Base-by-base conservation (phyloP, 2,329 filamentous ascomycete species). In the Colletotrichum musae region DNA sequence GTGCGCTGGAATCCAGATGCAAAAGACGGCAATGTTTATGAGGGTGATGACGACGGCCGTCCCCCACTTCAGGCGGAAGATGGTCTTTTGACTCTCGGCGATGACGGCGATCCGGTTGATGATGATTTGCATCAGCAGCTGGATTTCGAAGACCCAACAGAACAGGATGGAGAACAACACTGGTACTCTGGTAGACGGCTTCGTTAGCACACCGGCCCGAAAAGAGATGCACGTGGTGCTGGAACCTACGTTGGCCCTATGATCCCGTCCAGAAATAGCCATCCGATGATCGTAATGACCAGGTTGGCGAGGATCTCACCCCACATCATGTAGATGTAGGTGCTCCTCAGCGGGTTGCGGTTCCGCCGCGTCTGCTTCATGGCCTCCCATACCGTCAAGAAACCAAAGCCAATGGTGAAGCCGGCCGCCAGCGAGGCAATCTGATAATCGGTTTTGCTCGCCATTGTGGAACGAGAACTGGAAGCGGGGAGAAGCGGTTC, bases 41-140 rank as follows among this genome's bases (percentile, higher is more conserved):
- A 77, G 39, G 1, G 82, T 84, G 58, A 88, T 86, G 3, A 84
- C 16, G 0, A 75, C 47, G 0, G 84, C 79, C 0, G 82, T 82
- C 1, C 79, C 79, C 83, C 83, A 86, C 77, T 88, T 87, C 32
- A 88, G 71, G 15, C 72, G 76, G 0, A 58, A 28, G 6, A 83
- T 80, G 2, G 80, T 81, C 0, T 72, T 75, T 26, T 76, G 77
- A 51, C 82, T 77, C 15, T 84, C 80, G 13, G 83, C 79, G 43
- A 88, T 82, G 47, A 88, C 80, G 0, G 82, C 80, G 24, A 87
- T 84, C 61, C 86, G 82, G 72, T 88, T 88, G 74, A 87, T 83
- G 71, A 88, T 87, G 54, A 88, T 88, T 71, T 88, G 85, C 77
- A 87, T 81, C 2, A 88, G 72, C 2, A 87, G 76, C 68, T 88